Evolutionary conservation across 2,329 filamentous ascomycete species (phyloP), one percentile per base, ranked within the genome.

Genomic region (Talaromyces sp.): DNA sequence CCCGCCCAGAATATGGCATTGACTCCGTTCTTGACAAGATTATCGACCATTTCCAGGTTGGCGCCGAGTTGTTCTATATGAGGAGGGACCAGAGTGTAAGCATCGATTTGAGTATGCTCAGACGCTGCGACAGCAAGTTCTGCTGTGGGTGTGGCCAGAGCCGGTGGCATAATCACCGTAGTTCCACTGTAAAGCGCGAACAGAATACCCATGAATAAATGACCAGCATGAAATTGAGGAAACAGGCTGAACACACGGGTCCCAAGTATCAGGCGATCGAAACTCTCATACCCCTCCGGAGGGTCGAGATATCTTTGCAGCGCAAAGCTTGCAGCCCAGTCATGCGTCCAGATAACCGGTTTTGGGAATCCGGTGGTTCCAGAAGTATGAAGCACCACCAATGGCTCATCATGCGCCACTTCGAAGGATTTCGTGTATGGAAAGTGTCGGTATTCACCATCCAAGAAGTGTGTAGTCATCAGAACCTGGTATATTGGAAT

Each of bases 181-280:
- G 59, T 69, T 8, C 47, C 64, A 7, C 61, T 29, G 58, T 58
- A 59, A 22, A 60, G 56, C 7, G 68, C 65, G 13, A 67, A 56
- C 10, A 64, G n/a, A 13, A 69, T 29, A 19, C 45, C n/a, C 27
- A 25, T 29, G 22, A 63, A 61, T 27, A 62, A 17, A 40, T 56
- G 63, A 49, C 63, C 38, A 31, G 67, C 67, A 67, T 70, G 66
- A 27, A 66, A 70, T 2, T 45, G 63, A 27, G 69, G 67, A 51
- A 69, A 43, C 36, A 67, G 6, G 19, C 45, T 59, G 29, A 67
- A 38, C 25, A 69, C n/a, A 19, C 68, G 60, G 6, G 45, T 63
- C 13, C 61, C 66, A 5, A 40, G 36, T 51, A 63, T 47, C 2
- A 45, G 49, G n/a, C 36, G n/a, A 56, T 63, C 61, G 3, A 63